Percentiles rank a stretch among this genome's conserved stretches.
phyloP scores from a whole-genome alignment of 805 yeast species.

The Candida suzukii region DNA sequence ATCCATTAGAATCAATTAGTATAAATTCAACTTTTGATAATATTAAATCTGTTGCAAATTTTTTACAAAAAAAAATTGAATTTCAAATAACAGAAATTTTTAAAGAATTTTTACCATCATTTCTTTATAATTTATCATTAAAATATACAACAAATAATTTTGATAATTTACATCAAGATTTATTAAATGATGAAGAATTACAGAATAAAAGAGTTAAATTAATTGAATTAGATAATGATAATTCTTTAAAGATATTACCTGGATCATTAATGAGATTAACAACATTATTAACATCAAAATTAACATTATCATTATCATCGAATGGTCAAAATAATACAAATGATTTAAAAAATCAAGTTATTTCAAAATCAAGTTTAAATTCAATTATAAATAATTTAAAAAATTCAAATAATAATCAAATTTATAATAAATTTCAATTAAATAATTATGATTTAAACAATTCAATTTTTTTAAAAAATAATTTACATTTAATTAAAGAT shows the following conservation, averaged over 20 bases:
- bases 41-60: constrained; percentile 76
- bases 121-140: constrained; percentile 68
- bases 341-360: background rate
- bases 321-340: constrained; percentile 21
- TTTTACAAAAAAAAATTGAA: constrained; percentile 77
- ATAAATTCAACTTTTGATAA: constrained; percentile 85
- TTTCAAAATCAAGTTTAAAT: background rate
- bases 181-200: constrained; percentile 20
- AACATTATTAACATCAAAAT: constrained; percentile 65
- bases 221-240: constrained; percentile 32
- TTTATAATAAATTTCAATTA: constrained; percentile 17
- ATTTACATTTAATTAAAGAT: constrained; percentile 29
- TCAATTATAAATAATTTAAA: background rate
- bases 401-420: background rate
- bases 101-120: constrained; percentile 77
- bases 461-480: constrained; percentile 8
- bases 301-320: constrained; percentile 73
- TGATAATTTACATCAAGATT: constrained; percentile 29
- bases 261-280: constrained; percentile 63
- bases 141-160: constrained; percentile 43
- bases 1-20: constrained; percentile 76
- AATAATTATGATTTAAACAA: constrained; percentile 13
- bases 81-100: constrained; percentile 72
- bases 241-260: constrained; percentile 52
- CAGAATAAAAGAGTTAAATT: constrained; percentile 28